phyloP scores from a whole-genome alignment of 768 basidiomycete species.

The button mushroom (Agaricus bisporus) region DNA sequence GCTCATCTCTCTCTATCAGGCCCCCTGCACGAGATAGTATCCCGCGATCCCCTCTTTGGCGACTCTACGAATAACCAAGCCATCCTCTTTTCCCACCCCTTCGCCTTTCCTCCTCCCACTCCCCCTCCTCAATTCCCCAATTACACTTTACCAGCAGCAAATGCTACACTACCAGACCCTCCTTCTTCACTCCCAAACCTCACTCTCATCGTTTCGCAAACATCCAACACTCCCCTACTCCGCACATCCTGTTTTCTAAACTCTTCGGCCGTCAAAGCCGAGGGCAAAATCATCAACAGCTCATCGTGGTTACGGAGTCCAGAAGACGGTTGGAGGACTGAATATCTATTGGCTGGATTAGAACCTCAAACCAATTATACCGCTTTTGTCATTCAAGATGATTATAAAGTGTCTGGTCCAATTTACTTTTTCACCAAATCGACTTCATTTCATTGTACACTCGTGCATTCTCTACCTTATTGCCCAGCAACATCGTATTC shows the following conservation, averaged over 20 bases:
- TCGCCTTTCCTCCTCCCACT: conserved; percentile 22
- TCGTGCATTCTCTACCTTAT: conserved; percentile 66
- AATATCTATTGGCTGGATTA: conserved; percentile 62
- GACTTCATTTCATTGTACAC: conserved; percentile 62
- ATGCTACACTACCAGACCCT: conserved; percentile 34
- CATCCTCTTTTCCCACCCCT: conserved; percentile 63
- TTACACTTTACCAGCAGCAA: conserved; percentile 63
- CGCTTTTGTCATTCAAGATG: conserved; percentile 54
- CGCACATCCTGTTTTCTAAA: conserved; percentile 57
- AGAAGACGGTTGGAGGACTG: conserved; percentile 53
- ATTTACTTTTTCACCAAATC: conserved; percentile 75
- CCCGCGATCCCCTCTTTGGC: conserved; percentile 50
- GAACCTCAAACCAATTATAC: conserved; percentile 73
- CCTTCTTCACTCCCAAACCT: conserved; percentile 42
- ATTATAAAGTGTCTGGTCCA: conserved; percentile 56
- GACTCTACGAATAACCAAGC: conserved; percentile 74
- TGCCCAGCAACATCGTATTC: conserved; percentile 70
- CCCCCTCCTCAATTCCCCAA: conserved; percentile 58
- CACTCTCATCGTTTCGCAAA: conserved; percentile 50
- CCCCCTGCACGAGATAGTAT: conserved; percentile 40
- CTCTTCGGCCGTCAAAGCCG: conserved; percentile 19
- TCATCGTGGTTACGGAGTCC: conserved; percentile 51
- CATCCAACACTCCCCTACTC: conserved; percentile 35
- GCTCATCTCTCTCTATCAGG: conserved; percentile 21
- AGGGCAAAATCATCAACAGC: conserved; percentile 35